Percentiles rank a stretch among this genome's conserved stretches.
phyloP scores from a whole-genome alignment of 225 moss, liverwort and hornwort species.

The Thuidium tamariscinum region DNA sequence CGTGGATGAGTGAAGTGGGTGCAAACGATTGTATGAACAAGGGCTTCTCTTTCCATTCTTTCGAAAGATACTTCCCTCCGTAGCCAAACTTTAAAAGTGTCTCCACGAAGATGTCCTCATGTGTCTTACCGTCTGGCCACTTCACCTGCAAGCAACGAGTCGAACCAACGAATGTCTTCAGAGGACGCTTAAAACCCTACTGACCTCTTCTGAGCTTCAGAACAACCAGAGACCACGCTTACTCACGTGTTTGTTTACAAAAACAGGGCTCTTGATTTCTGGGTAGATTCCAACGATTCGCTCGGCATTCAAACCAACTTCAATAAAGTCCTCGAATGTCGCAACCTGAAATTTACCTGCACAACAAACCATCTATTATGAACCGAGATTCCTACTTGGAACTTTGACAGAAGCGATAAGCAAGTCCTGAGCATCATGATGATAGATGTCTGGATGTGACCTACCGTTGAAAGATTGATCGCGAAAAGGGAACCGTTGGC shows the following conservation, averaged over 20 bases:
- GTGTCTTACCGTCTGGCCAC: conserved; percentile 56
- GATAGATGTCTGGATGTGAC: background rate
- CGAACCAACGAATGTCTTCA: background rate
- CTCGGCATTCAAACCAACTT: conserved; percentile 50
- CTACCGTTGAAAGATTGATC: conserved; percentile 69
- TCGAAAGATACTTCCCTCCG: conserved; percentile 46
- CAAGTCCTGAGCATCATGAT: background rate
- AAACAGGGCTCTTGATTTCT: conserved; percentile 84
- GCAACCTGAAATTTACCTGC: conserved; percentile 55
- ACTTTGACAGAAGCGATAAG: background rate
- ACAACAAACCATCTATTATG: background rate
- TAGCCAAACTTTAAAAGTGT: conserved; percentile 60
- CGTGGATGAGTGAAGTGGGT: conserved; percentile 48
- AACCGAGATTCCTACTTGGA: background rate
- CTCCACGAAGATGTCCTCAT: conserved; percentile 69
- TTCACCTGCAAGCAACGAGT: conserved; percentile 43
- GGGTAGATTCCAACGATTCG: conserved; percentile 80
- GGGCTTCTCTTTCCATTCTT: conserved; percentile 56
- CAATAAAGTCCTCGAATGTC: conserved; percentile 85
- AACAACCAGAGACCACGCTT: background rate
- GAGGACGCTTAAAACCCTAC: background rate
- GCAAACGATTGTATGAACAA: conserved; percentile 85
- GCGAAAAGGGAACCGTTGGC: conserved; percentile 55
- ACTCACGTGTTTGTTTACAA: conserved; percentile 66
- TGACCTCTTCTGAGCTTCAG: background rate